A percentile compares a stretch with the other conserved stretches of the same genome.
phyloP scores from a whole-genome alignment of 1,284 basidiomycete species.

The Austroboletus novae-zelandiae region DNA sequence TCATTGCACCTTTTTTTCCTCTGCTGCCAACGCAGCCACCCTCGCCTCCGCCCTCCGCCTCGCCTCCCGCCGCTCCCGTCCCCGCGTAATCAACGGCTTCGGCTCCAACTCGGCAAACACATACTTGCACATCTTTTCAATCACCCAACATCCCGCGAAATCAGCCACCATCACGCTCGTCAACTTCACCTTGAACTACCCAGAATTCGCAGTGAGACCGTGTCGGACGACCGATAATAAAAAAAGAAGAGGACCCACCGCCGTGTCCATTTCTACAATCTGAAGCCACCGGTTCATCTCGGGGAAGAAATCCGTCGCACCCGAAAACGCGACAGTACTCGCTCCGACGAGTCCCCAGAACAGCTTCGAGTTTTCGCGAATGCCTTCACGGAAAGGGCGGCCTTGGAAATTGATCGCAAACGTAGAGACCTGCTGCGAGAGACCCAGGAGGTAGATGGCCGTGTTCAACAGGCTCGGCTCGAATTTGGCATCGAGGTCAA shows the following conservation, averaged over 20 bases:
- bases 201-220: neutral
- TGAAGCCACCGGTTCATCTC: conserved; percentile 97
- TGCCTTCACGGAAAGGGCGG: conserved; percentile 94
- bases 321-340: conserved; percentile 87
- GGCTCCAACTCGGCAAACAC: conserved; percentile 90
- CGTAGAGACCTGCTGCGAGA: conserved; percentile 95
- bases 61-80: conserved; percentile 67
- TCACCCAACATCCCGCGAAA: conserved; percentile 83
- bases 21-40: conserved; percentile 1
- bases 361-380: conserved; percentile 88
- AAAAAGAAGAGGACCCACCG: conserved; percentile 46
- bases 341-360: conserved; percentile 89
- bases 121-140: conserved; percentile 83
- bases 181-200: conserved; percentile 77
- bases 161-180: conserved; percentile 84
- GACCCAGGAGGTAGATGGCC: conserved; percentile 88
- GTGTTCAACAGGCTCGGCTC: conserved; percentile 92
- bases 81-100: conserved; percentile 79
- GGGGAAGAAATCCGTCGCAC: conserved; percentile 90
- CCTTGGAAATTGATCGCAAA: conserved; percentile 98
- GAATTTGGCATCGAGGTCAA: conserved; percentile 94
- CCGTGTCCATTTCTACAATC: conserved; percentile 84
- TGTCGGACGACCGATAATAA: neutral
- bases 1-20: conserved; percentile 29
- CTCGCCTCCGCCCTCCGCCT: conserved; percentile 34